Conservation (phyloP, 345 rosid species). For the Adansonia digitata region DNA sequence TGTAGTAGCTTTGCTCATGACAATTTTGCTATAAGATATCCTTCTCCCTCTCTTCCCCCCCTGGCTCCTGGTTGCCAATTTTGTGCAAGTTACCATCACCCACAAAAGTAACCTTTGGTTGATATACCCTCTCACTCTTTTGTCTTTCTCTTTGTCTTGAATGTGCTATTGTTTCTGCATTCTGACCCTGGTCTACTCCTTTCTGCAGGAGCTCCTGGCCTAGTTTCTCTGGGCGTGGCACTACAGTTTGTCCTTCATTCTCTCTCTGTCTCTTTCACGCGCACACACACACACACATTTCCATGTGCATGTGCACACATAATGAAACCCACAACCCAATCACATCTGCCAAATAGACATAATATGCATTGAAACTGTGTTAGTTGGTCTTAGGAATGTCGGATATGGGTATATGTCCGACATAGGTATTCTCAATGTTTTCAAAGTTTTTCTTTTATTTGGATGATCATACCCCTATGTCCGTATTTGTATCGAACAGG, state of each 20-base stretch:
- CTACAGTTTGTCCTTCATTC: neutral
- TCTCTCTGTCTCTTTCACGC: neutral
- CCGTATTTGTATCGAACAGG: too few species aligned
- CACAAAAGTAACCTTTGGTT: neutral
- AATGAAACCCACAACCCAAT: neutral
- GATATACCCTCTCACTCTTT: neutral
- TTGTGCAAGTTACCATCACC: neutral
- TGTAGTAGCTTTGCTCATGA: neutral
- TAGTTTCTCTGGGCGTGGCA: neutral
- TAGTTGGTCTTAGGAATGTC: too few species aligned
- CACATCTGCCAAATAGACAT: neutral
- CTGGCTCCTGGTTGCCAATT: neutral
- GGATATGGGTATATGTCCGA: too few species aligned
- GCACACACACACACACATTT: neutral
- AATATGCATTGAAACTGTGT: too few species aligned
- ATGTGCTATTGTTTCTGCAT: neutral
- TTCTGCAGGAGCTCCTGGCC: constrained; percentile 1
- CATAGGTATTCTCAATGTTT: too few species aligned
- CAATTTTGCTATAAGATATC: neutral
- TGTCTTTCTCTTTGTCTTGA: neutral
- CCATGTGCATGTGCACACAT: neutral
- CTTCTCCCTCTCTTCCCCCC: neutral
- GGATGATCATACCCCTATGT: too few species aligned
- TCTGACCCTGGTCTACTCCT: neutral
- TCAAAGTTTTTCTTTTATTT: too few species aligned